phyloP scores from a whole-genome alignment of 768 basidiomycete genomes.

The Phylloporus sp. region DNA sequence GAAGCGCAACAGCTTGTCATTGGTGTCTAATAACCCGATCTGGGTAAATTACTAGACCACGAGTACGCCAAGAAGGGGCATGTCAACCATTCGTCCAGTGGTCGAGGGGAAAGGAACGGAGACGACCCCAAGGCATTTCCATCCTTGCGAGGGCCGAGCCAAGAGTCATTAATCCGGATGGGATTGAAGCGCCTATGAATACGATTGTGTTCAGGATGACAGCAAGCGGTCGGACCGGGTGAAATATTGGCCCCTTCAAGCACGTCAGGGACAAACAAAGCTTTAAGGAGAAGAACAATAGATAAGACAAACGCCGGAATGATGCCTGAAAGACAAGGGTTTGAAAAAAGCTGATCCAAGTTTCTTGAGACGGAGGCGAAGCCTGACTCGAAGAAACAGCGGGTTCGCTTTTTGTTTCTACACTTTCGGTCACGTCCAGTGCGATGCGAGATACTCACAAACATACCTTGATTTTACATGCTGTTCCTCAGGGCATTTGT shows the following conservation, averaged over 20 bases:
- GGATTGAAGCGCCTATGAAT: constrained; percentile 60
- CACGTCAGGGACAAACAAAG: constrained; percentile 47
- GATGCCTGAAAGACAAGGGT: constrained; percentile 51
- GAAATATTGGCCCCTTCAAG: constrained; percentile 41
- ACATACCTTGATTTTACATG: too few species aligned
- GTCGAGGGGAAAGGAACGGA: constrained; percentile 47
- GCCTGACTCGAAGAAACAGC: not conserved
- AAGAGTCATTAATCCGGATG: constrained; percentile 56
- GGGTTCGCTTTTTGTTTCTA: constrained; percentile 1
- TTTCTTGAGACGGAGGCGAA: constrained; percentile 7
- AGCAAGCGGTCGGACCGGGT: constrained; percentile 53
- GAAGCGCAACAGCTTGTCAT: constrained; percentile 58
- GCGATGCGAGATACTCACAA: too few species aligned
- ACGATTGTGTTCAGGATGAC: constrained; percentile 51
- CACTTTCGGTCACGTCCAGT: too few species aligned
- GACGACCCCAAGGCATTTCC: constrained; percentile 43
- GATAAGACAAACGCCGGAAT: constrained; percentile 51
- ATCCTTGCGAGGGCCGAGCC: constrained; percentile 61
- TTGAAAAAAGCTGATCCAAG: constrained; percentile 25
- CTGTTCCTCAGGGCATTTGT: too few species aligned
- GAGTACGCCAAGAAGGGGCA: constrained; percentile 57
- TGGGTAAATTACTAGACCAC: constrained; percentile 49
- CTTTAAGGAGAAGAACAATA: constrained; percentile 53
- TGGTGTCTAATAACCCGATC: constrained; percentile 40
- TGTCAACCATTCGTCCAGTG: constrained; percentile 48